Evolutionary conservation across 306 rosid genomes (phyloP).

Genomic region (Sesbania bispinosa): DNA sequence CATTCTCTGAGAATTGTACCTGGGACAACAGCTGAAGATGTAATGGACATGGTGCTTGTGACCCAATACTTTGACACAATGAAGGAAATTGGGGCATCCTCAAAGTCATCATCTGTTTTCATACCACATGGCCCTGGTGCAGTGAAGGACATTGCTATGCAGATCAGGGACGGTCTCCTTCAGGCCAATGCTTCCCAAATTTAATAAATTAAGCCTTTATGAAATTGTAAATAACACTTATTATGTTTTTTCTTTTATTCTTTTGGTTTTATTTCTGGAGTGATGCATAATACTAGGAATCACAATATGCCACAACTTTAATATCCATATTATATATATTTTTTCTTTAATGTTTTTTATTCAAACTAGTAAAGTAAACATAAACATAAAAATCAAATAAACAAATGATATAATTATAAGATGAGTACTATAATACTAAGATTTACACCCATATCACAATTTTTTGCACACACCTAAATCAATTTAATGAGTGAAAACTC

Average conservation of each 20-base stretch:
- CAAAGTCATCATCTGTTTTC: background rate
- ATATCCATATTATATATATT: too few relatives aligned
- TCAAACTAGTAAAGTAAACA: too few relatives aligned
- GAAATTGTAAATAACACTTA: background rate
- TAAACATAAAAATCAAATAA: too few relatives aligned
- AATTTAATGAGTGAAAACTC: too few relatives aligned
- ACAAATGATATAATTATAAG: too few relatives aligned
- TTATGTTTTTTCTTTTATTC: background rate
- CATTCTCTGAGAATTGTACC: background rate
- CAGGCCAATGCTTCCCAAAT: background rate
- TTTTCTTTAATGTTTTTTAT: too few relatives aligned
- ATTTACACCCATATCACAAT: too few relatives aligned
- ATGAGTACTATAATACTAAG: too few relatives aligned
- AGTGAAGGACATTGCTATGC: background rate
- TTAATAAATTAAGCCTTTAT: background rate
- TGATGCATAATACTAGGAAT: too few relatives aligned
- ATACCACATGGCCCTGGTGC: conserved; percentile 13
- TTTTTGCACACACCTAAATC: too few relatives aligned
- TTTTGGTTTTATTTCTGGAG: too few relatives aligned
- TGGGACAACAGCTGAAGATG: background rate
- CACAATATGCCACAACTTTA: too few relatives aligned
- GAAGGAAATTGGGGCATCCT: background rate
- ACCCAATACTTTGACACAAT: background rate
- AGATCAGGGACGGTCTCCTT: conserved; percentile 4
- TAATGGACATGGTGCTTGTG: background rate